Base-by-base conservation (phyloP, 1,284 basidiomycete genomes). In the Sporisorium iseilematis-ciliati region DNA sequence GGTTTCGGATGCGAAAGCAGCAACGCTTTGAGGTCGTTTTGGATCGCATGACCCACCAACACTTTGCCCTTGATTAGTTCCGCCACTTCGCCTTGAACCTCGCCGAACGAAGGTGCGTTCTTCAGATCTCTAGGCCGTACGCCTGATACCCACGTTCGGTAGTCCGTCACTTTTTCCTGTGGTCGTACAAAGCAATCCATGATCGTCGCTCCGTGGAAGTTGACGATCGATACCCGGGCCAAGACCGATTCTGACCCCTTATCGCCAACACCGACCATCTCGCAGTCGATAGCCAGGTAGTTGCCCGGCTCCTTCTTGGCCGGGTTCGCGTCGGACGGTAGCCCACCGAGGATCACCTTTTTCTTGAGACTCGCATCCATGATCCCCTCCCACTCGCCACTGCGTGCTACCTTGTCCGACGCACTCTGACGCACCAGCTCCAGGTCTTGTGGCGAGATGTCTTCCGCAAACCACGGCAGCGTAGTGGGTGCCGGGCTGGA, bases 201-300 rank as follows among this genome's bases (percentile, higher is more conserved):
- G 42, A 92, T 87, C 25, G 93, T 87, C 7, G 88, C 90, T 0
- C 96, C 96, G 79, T 94, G 88, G 84, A 91, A 97, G 85, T 98
- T 97, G 66, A 98, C 94, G 45, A 98, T 86, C 49, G 92, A 94
- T 59, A 97, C 93, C 46, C 95, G 91, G 1, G 96, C 96, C 2
- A 98, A 88, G 0, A 91, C 91, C 0, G 92, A 94, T 83, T 97
- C 90, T 2, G 89, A 74, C 11, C 94, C 95, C 33, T 92, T 88
- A 10, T 90, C 89, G 0, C 95, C 95, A 7, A 98, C 90, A 1
- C 95, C 95, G 4, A 99, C 96, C 95, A 99, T 98, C 86, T 99
- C 95, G 80, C 95, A 97, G 85, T 98, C 95, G 46, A 98, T 87
- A 0, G 93, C 91, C 31, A 96, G 86, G 74, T 92, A 94, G 84